A percentile compares a stretch with the other conserved stretches of the same genome.
phyloP scores from a whole-genome alignment of 306 rosid genomes.

The Prunus armeniaca region DNA sequence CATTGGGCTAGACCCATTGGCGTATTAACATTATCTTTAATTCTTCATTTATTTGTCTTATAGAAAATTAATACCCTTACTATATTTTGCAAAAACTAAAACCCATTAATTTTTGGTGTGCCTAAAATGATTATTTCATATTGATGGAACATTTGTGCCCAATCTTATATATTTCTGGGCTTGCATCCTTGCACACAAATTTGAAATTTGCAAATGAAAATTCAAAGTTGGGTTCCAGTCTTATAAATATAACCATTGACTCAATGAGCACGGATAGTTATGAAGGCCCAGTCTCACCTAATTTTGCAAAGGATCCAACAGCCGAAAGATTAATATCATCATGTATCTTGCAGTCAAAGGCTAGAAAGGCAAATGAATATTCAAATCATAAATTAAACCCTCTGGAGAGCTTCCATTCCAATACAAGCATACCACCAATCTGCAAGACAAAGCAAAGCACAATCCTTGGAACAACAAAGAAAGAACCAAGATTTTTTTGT shows the following conservation, averaged over 20 bases:
- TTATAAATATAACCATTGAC: not conserved
- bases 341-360: conserved; percentile 40
- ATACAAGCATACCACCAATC: conserved; percentile 74
- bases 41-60: no score
- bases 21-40: no score
- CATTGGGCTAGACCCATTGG: no score
- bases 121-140: no score
- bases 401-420: conserved; percentile 63
- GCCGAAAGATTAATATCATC: not conserved
- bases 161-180: no score
- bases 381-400: conserved; percentile 3
- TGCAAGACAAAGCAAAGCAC: conserved; percentile 63
- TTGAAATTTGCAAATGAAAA: not conserved
- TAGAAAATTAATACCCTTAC: no score
- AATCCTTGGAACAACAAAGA: conserved; percentile 6
- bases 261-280: not conserved
- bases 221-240: not conserved
- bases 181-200: no score
- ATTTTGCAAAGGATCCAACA: conserved; percentile 12
- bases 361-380: conserved; percentile 2
- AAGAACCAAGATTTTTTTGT: not conserved
- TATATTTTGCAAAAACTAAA: no score
- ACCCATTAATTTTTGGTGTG: no score
- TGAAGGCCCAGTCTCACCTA: conserved; percentile 28
- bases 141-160: no score